Percentiles rank a stretch among this genome's conserved stretches.
These are phyloP conservation scores for Phytophthora sansomeana DNA, from an alignment of 352 stramenopile species.

Conservation along the genomic window DNA sequence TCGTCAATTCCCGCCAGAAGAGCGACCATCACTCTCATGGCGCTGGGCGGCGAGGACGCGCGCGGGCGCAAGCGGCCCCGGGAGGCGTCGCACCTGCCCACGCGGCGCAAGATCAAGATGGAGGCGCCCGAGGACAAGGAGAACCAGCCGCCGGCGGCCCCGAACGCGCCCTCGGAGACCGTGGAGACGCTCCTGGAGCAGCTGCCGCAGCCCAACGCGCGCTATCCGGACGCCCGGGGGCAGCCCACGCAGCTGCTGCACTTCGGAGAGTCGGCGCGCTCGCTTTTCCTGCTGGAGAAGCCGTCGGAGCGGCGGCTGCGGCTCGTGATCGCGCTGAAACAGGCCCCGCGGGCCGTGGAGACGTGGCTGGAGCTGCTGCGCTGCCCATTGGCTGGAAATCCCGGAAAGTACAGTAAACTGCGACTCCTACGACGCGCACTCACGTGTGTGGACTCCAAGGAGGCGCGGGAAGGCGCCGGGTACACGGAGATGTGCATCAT, in stretches of 20 bases:
- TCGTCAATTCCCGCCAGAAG: no score
- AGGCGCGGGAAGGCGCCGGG: conserved; percentile 34
- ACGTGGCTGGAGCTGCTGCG: conserved; percentile 68
- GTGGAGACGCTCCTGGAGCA: conserved; percentile 22
- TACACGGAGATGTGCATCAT: conserved; percentile 76
- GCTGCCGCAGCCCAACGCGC: conserved; percentile 26
- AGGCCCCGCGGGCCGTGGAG: conserved; percentile 47
- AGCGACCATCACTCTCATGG: no score
- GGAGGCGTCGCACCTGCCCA: conserved; percentile 32
- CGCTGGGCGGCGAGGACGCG: conserved; percentile 14
- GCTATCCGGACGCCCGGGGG: conserved; percentile 17
- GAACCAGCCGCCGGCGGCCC: conserved; percentile 40
- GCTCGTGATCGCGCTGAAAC: conserved; percentile 62
- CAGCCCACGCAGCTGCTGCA: conserved; percentile 36
- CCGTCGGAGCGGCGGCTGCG: conserved; percentile 47
- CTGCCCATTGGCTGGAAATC: conserved; percentile 50
- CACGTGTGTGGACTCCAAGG: conserved; percentile 45
- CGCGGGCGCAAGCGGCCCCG: conserved; percentile 43
- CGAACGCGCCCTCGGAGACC: not conserved
- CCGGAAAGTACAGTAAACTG: conserved; percentile 49
- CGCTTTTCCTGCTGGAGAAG: conserved; percentile 67
- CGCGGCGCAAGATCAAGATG: conserved; percentile 41
- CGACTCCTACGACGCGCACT: conserved; percentile 56
- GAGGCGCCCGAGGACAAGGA: conserved; percentile 48
- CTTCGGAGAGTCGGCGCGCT: conserved; percentile 70